Evolutionary conservation across 768 basidiomycete species (phyloP).

Genomic region (Hygrocybe punicea): DNA sequence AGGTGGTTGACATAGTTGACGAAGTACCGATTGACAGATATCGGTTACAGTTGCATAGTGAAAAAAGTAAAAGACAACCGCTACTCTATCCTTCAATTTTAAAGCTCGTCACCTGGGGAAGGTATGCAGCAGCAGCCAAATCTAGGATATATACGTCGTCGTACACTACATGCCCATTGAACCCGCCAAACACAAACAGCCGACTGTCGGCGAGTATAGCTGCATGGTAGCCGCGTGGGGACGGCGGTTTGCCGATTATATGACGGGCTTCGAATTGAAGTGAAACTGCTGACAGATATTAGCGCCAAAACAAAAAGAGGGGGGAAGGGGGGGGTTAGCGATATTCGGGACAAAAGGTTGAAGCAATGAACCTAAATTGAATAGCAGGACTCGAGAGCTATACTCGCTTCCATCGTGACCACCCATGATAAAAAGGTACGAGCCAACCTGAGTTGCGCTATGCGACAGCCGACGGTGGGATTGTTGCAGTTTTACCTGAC

Average conservation of each 20-base stretch:
- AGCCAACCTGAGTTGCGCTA: constrained; percentile 85
- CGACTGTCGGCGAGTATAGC: constrained; percentile 79
- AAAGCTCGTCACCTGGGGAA: constrained; percentile 85
- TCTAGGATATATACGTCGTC: constrained; percentile 87
- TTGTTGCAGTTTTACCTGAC: constrained; percentile 40
- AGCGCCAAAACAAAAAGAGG: too few relatives aligned
- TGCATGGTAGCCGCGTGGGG: constrained; percentile 80
- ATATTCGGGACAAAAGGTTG: neutral
- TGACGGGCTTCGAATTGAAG: constrained; percentile 77
- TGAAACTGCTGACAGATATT: constrained; percentile 52
- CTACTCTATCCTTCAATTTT: constrained; percentile 41
- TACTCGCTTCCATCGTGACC: constrained; percentile 84
- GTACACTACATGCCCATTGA: constrained; percentile 77
- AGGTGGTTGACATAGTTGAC: too few relatives aligned
- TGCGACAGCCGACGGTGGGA: constrained; percentile 63
- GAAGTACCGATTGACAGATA: too few relatives aligned
- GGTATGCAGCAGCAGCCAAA: constrained; percentile 80
- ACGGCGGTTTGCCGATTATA: constrained; percentile 64
- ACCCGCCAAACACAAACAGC: constrained; percentile 84
- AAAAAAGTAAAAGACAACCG: neutral
- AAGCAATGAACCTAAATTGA: constrained; percentile 69
- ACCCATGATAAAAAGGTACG: constrained; percentile 84
- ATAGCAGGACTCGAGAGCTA: constrained; percentile 68
- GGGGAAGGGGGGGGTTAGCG: neutral
- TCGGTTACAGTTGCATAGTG: neutral